Base-by-base conservation (phyloP, 768 basidiomycete species). In the Boletus reticuloceps region DNA sequence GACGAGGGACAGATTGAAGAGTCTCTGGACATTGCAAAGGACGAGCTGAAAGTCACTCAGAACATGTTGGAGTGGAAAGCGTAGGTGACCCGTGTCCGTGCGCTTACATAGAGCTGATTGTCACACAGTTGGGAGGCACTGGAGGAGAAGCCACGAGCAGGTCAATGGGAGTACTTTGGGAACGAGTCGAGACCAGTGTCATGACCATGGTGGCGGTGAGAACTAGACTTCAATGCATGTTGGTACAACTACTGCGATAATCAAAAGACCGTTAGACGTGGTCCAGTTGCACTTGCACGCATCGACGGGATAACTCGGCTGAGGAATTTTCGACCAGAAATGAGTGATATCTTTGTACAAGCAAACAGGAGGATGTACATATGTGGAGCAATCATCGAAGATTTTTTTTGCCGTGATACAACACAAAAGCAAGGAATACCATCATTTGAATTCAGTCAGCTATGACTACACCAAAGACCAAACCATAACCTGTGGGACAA, bases 1-100 rank as follows among this genome's bases (percentile, higher is more conserved):
- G 82, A 86, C 47, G 91, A 91, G 69, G 91, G 93, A 0, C 84
- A 91, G 63, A 90, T 97, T 41, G 95, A 98, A 76, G 81, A 93
- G 71, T 82, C 89, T 34, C 64, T 98, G 63, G 81, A 84, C 61
- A 84, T 91, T 71, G 95, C 94, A 12, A 74, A 84, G 61, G 89
- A 89, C 66, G 95, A 98, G 72, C 76, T 92, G 53, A 77, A 75
- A 52, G 77, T 98, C 38, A 90, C 79, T 6, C 76, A 76, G 32
- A 90, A 90, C 74, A 90, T 97, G 88, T 67, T 87, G n/a, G 88
- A 94, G 67, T 98, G 93, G 94, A 96, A 95, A 76, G 83, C 90
- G 95, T 98, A 71, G 71, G 94, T 88, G 50, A 50, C 29, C 47
- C 40, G 9, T 58, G 6, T 45, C 31, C 13, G 12, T 47, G 39